These are phyloP conservation scores for Trametes meyenii DNA, from an alignment of 768 basidiomycete species.

Conservation along the genomic window DNA sequence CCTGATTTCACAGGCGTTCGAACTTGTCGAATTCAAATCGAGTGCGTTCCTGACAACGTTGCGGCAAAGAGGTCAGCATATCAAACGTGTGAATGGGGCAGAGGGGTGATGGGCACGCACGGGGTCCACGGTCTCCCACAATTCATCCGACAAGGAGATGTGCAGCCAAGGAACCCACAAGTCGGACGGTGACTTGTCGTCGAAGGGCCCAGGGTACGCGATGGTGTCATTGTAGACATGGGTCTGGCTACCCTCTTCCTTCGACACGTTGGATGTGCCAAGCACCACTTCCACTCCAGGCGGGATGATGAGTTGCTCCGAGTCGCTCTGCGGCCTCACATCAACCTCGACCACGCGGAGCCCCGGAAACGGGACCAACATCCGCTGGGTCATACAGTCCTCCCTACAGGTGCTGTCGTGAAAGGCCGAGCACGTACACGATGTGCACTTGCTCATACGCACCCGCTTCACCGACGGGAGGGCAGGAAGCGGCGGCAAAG, in stretches of 20 bases:
- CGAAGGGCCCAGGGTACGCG: not conserved
- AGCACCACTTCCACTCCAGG: not conserved
- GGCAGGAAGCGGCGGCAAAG: not conserved
- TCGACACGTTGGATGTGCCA: not conserved
- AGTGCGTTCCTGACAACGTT: not conserved
- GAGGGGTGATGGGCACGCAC: not conserved
- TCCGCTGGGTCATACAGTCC: not conserved
- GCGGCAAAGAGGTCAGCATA: not conserved
- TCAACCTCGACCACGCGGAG: not conserved
- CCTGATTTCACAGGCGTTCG: too few species aligned
- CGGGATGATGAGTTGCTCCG: not conserved
- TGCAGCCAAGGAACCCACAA: not conserved
- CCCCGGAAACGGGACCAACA: constrained; percentile 5
- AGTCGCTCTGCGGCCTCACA: not conserved
- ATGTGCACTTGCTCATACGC: not conserved
- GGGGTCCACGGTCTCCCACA: constrained; percentile 3
- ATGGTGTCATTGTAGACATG: not conserved
- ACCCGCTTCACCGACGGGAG: constrained; percentile 2
- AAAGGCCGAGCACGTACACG: not conserved
- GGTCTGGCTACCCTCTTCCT: not conserved
- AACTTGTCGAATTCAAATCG: not conserved
- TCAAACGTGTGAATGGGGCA: not conserved
- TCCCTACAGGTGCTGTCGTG: too few species aligned
- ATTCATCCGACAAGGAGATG: not conserved
- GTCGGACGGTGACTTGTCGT: not conserved